Conservation (phyloP, 2,329 filamentous ascomycete species). For the Colletotrichum nymphaeae region DNA sequence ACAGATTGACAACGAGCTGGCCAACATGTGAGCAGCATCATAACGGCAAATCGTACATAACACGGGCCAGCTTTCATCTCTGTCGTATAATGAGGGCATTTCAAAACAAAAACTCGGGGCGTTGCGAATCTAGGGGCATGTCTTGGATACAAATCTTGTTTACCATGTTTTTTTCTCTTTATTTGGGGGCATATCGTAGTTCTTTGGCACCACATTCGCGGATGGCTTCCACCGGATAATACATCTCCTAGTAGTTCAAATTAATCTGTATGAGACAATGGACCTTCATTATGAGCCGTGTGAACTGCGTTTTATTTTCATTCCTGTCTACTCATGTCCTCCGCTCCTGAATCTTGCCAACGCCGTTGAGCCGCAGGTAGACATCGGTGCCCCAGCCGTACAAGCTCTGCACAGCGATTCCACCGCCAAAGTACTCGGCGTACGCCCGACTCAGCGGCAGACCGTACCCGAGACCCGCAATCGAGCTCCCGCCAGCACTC, state of each 20-base stretch:
- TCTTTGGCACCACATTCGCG: slow-evolving; percentile 9
- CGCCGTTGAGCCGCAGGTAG: slow-evolving; percentile 72
- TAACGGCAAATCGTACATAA: slow-evolving; percentile 24
- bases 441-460: slow-evolving; percentile 91
- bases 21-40: slow-evolving; percentile 76
- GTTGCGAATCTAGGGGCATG: slow-evolving; percentile 18
- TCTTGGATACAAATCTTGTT: slow-evolving; percentile 9
- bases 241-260: slow-evolving; percentile 26
- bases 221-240: slow-evolving; percentile 26
- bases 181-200: slow-evolving; percentile 9
- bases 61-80: slow-evolving; percentile 2
- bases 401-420: slow-evolving; percentile 93
- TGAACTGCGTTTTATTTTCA: neutral
- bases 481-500: slow-evolving; percentile 80
- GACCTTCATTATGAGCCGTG: neutral
- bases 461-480: slow-evolving; percentile 94
- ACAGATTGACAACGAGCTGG: slow-evolving; percentile 92
- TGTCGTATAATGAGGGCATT: slow-evolving; percentile 24
- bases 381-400: slow-evolving; percentile 90
- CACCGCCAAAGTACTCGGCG: slow-evolving; percentile 97
- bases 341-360: slow-evolving; percentile 62
- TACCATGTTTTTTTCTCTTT: neutral
- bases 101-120: slow-evolving; percentile 23
- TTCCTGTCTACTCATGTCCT: neutral
- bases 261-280: slow-evolving; percentile 11